Evolutionary conservation across 1,284 basidiomycete species (phyloP), one percentile per base, ranked within the genome.

Genomic region (Coriolopsis trogii): DNA sequence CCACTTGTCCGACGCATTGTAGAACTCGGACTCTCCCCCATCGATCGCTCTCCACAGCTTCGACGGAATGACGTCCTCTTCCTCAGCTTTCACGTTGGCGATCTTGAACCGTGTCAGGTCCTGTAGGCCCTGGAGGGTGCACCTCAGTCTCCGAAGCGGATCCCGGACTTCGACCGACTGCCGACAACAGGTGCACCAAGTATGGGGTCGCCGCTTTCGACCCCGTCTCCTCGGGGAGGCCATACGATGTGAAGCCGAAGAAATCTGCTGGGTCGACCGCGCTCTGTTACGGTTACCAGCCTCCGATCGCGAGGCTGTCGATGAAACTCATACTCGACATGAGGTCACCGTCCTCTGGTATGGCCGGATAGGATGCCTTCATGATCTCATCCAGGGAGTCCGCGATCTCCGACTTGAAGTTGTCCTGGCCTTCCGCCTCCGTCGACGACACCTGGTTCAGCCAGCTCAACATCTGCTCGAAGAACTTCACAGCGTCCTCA

Each of bases 1-100:
- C 83, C 83, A 91, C 45, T 77, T 76, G 46, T 73, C 75, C 29
- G 75, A 58, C 54, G 59, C 54, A 48, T 85, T 81, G 68, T 81
- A 89, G 66, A 85, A 89, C 48, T 82, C 75, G 21, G 82, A 79
- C 72, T 89, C 87, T 40, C 87, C 87, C 38, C 85, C 87, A 60
- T 89, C 87, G 39, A 91, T 82, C 64, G 87, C 86, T 63, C 81
- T 81, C 74, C 81, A 82, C 46, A 78, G 69, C 39, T 83, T 82
- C 28, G 86, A 69, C 39, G 81, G 76, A 52, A 87, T 71, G 65
- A 88, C 84, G 23, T 16, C 33, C 33, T 18, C 33, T 18, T 64
- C n/a, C n/a, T n/a, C 66, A 20, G 52, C 46, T 44, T 62, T 66
- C 4, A 59, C 51, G 15, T 66, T 63, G 2, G 53, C 60, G 40